Percentiles rank a stretch among this genome's conserved stretches.
Evolutionary conservation across 345 rosid genomes (phyloP).

Genomic region (Noccaea caerulescens): DNA sequence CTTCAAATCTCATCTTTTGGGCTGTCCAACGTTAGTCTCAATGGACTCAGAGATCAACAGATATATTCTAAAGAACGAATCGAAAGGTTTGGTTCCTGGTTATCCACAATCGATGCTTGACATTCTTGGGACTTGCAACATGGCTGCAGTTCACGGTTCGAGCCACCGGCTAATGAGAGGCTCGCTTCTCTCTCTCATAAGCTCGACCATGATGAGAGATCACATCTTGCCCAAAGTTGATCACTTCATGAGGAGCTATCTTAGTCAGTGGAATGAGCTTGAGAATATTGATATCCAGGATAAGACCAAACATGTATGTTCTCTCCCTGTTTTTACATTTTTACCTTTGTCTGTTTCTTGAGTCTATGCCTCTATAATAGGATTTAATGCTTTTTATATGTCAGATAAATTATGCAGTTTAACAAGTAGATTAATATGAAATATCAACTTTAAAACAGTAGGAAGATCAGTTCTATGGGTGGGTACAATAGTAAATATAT

Average conservation of each 20-base stretch:
- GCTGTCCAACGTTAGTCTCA: slow-evolving; percentile 77
- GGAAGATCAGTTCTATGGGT: slow-evolving; percentile 10
- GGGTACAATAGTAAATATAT: not conserved
- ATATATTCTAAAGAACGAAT: slow-evolving; percentile 78
- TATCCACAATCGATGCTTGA: slow-evolving; percentile 90
- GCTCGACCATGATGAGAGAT: slow-evolving; percentile 62
- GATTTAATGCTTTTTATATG: not conserved
- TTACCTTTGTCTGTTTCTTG: not conserved
- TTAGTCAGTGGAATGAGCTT: slow-evolving; percentile 55
- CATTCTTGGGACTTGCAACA: slow-evolving; percentile 71
- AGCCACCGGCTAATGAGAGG: slow-evolving; percentile 76
- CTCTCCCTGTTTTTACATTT: not conserved
- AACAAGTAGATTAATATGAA: not conserved
- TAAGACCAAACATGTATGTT: slow-evolving; percentile 67
- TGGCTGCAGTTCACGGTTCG: slow-evolving; percentile 82
- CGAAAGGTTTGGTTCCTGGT: slow-evolving; percentile 85
- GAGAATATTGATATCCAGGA: slow-evolving; percentile 69
- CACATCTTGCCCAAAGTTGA: slow-evolving; percentile 68
- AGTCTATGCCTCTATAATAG: not conserved
- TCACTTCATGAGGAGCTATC: slow-evolving; percentile 59
- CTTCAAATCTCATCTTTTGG: slow-evolving; percentile 83
- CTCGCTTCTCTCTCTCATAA: slow-evolving; percentile 60
- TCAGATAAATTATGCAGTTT: not conserved
- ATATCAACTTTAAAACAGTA: not conserved
- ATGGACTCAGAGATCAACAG: slow-evolving; percentile 85